Evolutionary conservation across 2,329 filamentous ascomycete genomes (phyloP), one percentile per base, ranked within the genome.

Genomic region (Botrytis squamosa): DNA sequence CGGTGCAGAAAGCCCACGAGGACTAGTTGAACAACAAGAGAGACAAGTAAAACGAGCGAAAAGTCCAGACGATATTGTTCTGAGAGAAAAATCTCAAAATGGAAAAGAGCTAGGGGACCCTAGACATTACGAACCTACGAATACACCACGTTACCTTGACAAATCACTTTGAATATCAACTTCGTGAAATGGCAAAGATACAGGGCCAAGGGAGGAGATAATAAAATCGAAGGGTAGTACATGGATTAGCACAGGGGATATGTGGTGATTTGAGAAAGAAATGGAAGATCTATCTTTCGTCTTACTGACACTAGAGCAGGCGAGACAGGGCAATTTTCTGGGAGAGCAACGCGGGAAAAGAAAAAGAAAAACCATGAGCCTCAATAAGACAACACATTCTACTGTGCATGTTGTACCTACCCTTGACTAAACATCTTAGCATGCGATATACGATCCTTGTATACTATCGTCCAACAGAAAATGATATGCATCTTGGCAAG

Each of bases 71-170:
- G 33, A 42, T 52, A 57, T 63, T 74, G 71, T 63, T 62, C 42
- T 33, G 42, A 57, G 67, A 33, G 25, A 55, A 52, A 36, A 20
- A 59, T 40, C 76, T 77, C 70, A 71, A 79, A 77, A 68, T 75
- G 76, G 77, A 65, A 78, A 78, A 78, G 73, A 79, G 78, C 76
- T 78, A 79, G 78, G 78, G 74, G 68, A 73, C 72, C 76, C 77
- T 70, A 57, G 76, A 66, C 25, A 62, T 70, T 49, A 36, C 40
- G 44, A 33, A 40, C 57, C 38, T 70, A 55, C 62, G 16, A 59
- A 69, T 64, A 20, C 73, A 55, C 62, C 62, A 74, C 73, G 42
- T 74, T 68, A 63, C 73, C 38, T 72, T 62, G 40, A 55, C 4
- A 57, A 57, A 69, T 44, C 66, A 57, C 66, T 57, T 68, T 68